Evolutionary conservation across 225 moss, liverwort and hornwort species (phyloP), one percentile per base, ranked within the genome.

Genomic region (Pleurozium schreberi): DNA sequence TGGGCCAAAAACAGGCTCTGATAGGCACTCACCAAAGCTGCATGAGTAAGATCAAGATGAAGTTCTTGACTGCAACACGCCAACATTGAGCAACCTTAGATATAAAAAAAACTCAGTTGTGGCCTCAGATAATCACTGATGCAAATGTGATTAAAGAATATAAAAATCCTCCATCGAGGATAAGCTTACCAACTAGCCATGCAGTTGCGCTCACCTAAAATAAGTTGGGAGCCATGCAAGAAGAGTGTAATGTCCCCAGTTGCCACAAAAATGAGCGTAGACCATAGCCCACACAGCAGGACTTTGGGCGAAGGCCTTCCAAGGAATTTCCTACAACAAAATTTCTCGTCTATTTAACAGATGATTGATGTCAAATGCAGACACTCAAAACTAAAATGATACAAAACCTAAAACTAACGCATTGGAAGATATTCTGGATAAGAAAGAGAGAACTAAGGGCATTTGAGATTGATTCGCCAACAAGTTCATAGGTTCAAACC

Each of bases 241-340:
- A 61, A 94, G 91, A 85, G 94, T 90, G 83, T 92, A 94, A 84
- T 94, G 93, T 87, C 94, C 94, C 94, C 93, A 99, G 88, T 97
- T 99, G 68, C 96, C 96, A 94, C 96, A 96, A 88, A 99, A 99
- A 89, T 99, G 99, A 86, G 99, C 96, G 88, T 99, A 99, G 87
- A 96, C 95, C 99, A 99, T 99, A 38, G 99, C 97, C 97, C 96
- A 97, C 67, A 99, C 93, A 88, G 95, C 93, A 89, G 97, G 95
- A 75, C 94, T 96, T 92, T 89, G 94, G 90, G 95, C 94, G 55
- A 97, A 97, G 19, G 95, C 95, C 90, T 62, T 92, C 97, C 99
- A 99, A 85, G 96, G 99, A 12, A 94, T 93, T 64, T 89, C 91
- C 97, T 99, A 91, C 82, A 76, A 62, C 22, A 30, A 74, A 68